Evolutionary conservation across 2,329 filamentous ascomycete genomes (phyloP).

Genomic region (Nemania bipapillata): DNA sequence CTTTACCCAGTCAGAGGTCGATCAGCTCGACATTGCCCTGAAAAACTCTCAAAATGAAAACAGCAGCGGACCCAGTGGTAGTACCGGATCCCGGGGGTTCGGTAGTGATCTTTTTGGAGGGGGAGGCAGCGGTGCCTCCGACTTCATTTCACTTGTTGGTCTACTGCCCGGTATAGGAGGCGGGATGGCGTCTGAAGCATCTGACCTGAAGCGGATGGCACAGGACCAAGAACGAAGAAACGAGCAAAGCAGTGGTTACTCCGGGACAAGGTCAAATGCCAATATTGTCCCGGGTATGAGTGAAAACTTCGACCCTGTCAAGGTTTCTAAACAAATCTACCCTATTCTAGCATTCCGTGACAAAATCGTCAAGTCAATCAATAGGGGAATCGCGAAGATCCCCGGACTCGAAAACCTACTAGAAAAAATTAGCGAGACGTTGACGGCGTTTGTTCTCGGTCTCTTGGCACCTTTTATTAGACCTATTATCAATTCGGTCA

Average conservation of each 20-base stretch:
- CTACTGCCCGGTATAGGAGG: constrained; percentile 78
- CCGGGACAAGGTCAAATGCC: constrained; percentile 57
- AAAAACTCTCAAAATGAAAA: constrained; percentile 73
- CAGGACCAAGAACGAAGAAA: constrained; percentile 68
- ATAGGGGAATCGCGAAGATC: constrained; percentile 86
- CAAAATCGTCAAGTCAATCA: constrained; percentile 89
- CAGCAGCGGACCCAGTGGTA: constrained; percentile 52
- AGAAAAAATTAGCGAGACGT: constrained; percentile 90
- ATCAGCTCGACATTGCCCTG: constrained; percentile 80
- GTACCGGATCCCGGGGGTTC: constrained; percentile 56
- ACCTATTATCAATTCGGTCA: constrained; percentile 88
- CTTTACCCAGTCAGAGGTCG: constrained; percentile 85
- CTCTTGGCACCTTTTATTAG: constrained; percentile 91
- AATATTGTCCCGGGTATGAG: constrained; percentile 79
- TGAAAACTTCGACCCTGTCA: constrained; percentile 78
- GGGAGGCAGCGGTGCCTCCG: constrained; percentile 53
- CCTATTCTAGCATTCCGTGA: constrained; percentile 94
- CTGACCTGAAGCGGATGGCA: constrained; percentile 70
- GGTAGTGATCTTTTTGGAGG: constrained; percentile 51
- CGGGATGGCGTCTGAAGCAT: constrained; percentile 74
- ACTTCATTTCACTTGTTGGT: constrained; percentile 77
- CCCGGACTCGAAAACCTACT: constrained; percentile 90
- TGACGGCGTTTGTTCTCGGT: constrained; percentile 91
- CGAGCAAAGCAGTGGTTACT: constrained; percentile 45
- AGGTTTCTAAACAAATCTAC: constrained; percentile 84